A percentile compares a stretch with the other conserved stretches of the same genome.
These are phyloP conservation scores for Tylopilus sp. DNA, from an alignment of 768 basidiomycete genomes.

Conservation along the genomic window DNA sequence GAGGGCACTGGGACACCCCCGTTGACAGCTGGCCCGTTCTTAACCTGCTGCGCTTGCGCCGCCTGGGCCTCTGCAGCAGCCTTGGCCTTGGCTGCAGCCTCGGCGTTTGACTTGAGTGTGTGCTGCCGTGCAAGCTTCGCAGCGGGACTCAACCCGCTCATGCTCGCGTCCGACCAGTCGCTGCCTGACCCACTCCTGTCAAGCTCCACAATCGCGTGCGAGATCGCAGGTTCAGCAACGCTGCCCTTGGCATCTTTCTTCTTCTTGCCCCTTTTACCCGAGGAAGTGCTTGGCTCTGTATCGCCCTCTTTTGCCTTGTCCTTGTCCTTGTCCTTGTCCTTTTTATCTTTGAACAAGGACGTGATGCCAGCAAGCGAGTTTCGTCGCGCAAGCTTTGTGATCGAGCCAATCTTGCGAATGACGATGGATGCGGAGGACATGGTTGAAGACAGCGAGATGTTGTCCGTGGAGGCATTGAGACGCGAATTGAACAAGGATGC, in stretches of 20 bases:
- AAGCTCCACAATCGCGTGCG: slow-evolving; percentile 81
- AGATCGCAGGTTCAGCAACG: slow-evolving; percentile 66
- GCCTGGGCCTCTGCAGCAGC: slow-evolving; percentile 31
- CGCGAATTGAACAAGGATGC: slow-evolving; percentile 84
- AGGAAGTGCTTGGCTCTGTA: slow-evolving; percentile 23
- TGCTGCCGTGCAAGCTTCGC: slow-evolving; percentile 88
- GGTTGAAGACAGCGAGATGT: slow-evolving; percentile 92
- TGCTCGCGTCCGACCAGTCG: slow-evolving; percentile 57
- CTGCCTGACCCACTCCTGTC: slow-evolving; percentile 46
- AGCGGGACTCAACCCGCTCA: slow-evolving; percentile 84
- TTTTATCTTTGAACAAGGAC: slow-evolving; percentile 89
- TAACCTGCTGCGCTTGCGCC: slow-evolving; percentile 23
- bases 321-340: slow-evolving; percentile 38
- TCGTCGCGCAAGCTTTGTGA: slow-evolving; percentile 84
- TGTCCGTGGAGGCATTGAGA: slow-evolving; percentile 86
- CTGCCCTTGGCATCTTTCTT: slow-evolving; percentile 61
- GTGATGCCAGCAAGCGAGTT: slow-evolving; percentile 91
- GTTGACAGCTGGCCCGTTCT: slow-evolving; percentile 19
- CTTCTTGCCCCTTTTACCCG: slow-evolving; percentile 45
- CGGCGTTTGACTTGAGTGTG: slow-evolving; percentile 79
- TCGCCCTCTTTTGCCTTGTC: slow-evolving; percentile 36
- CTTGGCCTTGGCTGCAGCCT: slow-evolving; percentile 41
- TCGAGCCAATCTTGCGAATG: slow-evolving; percentile 90
- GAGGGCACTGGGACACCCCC: slow-evolving; percentile 43
- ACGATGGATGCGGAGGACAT: slow-evolving; percentile 95